Base-by-base conservation (phyloP, 805 yeast genomes). In the Suhomyces vadensis region DNA sequence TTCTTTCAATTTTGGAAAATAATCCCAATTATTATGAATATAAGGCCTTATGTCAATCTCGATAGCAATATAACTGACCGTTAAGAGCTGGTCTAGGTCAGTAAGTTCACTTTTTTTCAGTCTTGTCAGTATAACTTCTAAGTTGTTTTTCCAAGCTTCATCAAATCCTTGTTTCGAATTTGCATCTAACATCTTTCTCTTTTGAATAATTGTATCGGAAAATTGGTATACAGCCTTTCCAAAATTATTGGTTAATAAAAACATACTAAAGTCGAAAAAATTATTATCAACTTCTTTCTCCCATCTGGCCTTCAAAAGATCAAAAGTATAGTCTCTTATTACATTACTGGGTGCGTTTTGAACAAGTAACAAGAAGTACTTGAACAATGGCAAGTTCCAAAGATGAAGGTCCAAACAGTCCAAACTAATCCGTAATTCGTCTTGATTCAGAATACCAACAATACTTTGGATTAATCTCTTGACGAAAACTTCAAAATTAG, bases 381-480 rank as follows among this genome's bases (percentile, higher is more conserved):
- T 58, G 54, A 67, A 64, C 5, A 60, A 50, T 1, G 60, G 62
- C 5, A 56, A 27, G 17, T 58, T 49, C 77, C 77, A 72, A 4
- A 43, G 35, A 1, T 44, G 44, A 7, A 69, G 43, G 1, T 58
- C 43, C 25, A 70, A 44, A 24, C 44, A 14, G 1, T 41, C 42
- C 20, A 65, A 48, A 20, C 56, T 42, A 7, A 44, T 43, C 11
- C 52, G 59, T 38, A 65, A 59, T 10, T 61, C 67, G 1, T 58
- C 64, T 2, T 54, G 49, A 19, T 61, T 60, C 24, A 60, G 43
- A 14, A 61, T 51, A 10, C 55, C 14, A 13, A 67, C 68, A 13
- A 67, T 53, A 21, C 58, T 58, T 47, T 70, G 74, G 19, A 72
- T 56, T 3, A 69, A 48, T 37, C 49, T 55, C 43, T 71, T 71